Evolutionary conservation across 2,329 filamentous ascomycete species (phyloP).

Genomic region (Ceratocystis cubensis): DNA sequence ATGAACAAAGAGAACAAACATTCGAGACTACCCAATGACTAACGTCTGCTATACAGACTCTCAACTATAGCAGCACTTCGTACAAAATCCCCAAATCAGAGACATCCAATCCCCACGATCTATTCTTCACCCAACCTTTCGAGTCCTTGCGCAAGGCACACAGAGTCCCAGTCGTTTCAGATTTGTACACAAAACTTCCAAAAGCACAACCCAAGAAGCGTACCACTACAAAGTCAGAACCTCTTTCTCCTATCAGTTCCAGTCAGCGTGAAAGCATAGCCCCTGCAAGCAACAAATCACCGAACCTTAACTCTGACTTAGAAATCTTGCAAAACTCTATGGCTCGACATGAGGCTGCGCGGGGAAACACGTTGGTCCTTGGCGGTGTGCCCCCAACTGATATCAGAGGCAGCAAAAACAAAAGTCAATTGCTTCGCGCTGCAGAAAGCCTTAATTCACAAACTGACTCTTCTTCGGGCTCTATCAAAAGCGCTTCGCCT

Average conservation of each 20-base stretch:
- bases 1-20: neutral
- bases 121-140: conserved; percentile 44
- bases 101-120: conserved; percentile 40
- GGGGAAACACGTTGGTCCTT: conserved; percentile 22
- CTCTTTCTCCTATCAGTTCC: neutral
- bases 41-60: conserved; percentile 31
- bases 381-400: conserved; percentile 23
- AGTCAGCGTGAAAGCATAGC: conserved; percentile 21
- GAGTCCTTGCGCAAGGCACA: conserved; percentile 36
- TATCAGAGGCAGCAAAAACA: conserved; percentile 2
- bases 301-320: conserved; percentile 38
- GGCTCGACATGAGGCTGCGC: conserved; percentile 34
- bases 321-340: conserved; percentile 37
- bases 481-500: conserved; percentile 41
- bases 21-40: neutral
- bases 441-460: conserved; percentile 31
- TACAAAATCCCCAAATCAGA: conserved; percentile 36
- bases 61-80: conserved; percentile 41
- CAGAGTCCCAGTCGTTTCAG: conserved; percentile 40
- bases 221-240: conserved; percentile 24
- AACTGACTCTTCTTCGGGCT: conserved; percentile 45
- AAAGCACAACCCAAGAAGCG: conserved; percentile 14
- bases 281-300: conserved; percentile 24
- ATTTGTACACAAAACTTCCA: conserved; percentile 32
- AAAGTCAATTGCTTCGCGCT: conserved; percentile 13